phyloP scores from a whole-genome alignment of 371 early-diverging fungal species.

The Rhizomucor pusillus region DNA sequence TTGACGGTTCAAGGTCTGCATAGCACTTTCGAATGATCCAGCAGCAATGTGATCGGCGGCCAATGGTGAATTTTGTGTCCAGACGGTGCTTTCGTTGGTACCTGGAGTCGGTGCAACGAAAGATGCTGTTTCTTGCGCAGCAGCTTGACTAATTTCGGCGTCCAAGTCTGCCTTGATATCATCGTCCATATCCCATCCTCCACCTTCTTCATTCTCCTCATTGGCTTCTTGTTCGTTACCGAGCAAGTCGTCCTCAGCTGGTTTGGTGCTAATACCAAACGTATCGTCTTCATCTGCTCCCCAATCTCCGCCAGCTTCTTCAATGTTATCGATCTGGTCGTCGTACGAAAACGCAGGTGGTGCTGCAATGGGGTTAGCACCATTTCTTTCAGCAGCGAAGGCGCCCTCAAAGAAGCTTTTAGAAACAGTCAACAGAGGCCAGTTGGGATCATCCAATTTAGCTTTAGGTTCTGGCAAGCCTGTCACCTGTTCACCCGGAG shows the following conservation, averaged over 20 bases:
- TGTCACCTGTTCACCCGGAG: constrained; percentile 44
- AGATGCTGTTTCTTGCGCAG: constrained; percentile 62
- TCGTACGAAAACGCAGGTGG: constrained; percentile 46
- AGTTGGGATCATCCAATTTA: constrained; percentile 74
- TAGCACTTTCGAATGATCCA: constrained; percentile 91
- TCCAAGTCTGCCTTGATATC: constrained; percentile 64
- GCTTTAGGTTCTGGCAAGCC: constrained; percentile 64
- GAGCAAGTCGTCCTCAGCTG: constrained; percentile 17
- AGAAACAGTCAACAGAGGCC: constrained; percentile 83
- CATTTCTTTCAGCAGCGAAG: constrained; percentile 41
- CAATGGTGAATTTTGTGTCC: constrained; percentile 80
- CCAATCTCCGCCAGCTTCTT: constrained; percentile 71
- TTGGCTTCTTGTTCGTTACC: constrained; percentile 42
- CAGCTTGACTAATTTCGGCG: constrained; percentile 59
- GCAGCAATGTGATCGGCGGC: constrained; percentile 92
- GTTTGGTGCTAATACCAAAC: constrained; percentile 19
- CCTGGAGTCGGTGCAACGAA: constrained; percentile 76
- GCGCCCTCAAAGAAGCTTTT: constrained; percentile 67
- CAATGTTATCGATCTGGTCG: constrained; percentile 48
- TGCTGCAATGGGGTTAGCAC: constrained; percentile 24
- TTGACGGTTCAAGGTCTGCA: constrained; percentile 87
- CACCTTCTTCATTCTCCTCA: constrained; percentile 49
- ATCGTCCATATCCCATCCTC: constrained; percentile 60
- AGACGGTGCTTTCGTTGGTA: constrained; percentile 61
- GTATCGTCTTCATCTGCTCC: constrained; percentile 61